Base-by-base conservation (phyloP, 1,139 yeast species). In the Lodderomyces beijingensis region DNA sequence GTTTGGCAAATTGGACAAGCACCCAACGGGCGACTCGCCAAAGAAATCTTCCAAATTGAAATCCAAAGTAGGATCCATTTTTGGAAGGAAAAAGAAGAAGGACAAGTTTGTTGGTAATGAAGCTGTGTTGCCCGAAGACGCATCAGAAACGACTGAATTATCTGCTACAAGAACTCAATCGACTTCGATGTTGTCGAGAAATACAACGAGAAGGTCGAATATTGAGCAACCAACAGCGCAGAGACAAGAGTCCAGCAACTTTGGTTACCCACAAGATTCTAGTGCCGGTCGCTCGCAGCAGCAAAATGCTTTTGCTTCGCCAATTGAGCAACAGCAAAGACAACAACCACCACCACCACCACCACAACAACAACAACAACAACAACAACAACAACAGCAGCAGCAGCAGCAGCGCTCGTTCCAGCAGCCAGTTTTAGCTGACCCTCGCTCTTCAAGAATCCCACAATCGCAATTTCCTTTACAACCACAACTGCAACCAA, bases 31-130 rank as follows among this genome's bases (percentile, higher is more conserved):
- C 4, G 33, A 31, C 8, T 23, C 40, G 20, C 31, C 36, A 5
- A 57, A 52, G 40, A 59, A 57, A 34, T 50, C 52, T 21, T 57
- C 63, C 16, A 77, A 72, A 41, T 61, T 88, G 49, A 77, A 79
- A 52, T 83, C 94, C 4, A 79, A 68, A 51, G 88, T 88, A 25
- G 96, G 96, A 12, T 86, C 96, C 0, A 79, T 88, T 39, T 83
- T 88, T 54, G 80, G 83, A 28, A 74, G 84, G 44, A 78, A 76
- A 49, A 73, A 53, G 35, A 65, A 76, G 47, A 60, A 60, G 20
- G 29, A 49, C 5, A 57, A 55, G 39, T 48, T 52, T 16, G 46
- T 17, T 13, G 13, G 45, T 31, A 35, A 34, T 16, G 46, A 40
- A 26, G 54, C 49, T 10, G 39, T 58, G 5, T 60, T 62, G 31